phyloP scores from a whole-genome alignment of 169 alveolate genomes.

The Cryptosporidium muris region DNA sequence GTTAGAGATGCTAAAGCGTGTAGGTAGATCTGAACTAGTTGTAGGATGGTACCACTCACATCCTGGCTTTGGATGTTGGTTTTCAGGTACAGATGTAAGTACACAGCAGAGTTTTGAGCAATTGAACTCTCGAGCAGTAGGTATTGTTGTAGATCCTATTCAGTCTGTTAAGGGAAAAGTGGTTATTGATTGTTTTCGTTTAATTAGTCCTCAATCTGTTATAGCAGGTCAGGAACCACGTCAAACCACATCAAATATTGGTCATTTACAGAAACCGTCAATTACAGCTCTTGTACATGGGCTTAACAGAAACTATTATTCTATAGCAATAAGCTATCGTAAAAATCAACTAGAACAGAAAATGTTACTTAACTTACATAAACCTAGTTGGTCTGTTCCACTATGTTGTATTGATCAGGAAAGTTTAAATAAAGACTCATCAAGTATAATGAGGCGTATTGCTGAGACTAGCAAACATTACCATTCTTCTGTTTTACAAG shows the following conservation, averaged over 20 bases:
- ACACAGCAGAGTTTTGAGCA: constrained; percentile 99
- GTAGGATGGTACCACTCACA: constrained; percentile 99
- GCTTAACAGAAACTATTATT: constrained; percentile 94
- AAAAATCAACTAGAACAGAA: constrained; percentile 95
- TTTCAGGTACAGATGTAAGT: constrained; percentile 97
- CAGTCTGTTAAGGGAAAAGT: constrained; percentile 98
- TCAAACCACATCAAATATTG: constrained; percentile 98
- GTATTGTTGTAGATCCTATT: constrained; percentile 99
- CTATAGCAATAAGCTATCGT: constrained; percentile 96
- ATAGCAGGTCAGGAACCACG: constrained; percentile 96
- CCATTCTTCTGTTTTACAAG: constrained; percentile 93
- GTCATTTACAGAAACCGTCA: constrained; percentile 90
- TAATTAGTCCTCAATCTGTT: constrained; percentile 93
- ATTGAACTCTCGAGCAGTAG: constrained; percentile 97
- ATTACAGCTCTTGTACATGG: constrained; percentile 95
- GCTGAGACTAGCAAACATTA: constrained; percentile 87
- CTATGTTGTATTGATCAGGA: constrained; percentile 74
- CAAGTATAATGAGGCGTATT: constrained; percentile 82
- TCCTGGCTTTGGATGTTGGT: constrained; percentile 99
- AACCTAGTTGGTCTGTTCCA: constrained; percentile 95
- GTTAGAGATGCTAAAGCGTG: constrained; percentile 97
- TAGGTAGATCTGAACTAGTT: constrained; percentile 90
- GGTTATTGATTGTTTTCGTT: constrained; percentile 99
- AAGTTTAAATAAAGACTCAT: constrained; percentile 39
- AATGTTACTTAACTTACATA: constrained; percentile 95